A percentile compares a stretch with the other conserved stretches of the same genome.
phyloP scores from a whole-genome alignment of 208 protist genomes.

The Naegleria lovaniensis region DNA sequence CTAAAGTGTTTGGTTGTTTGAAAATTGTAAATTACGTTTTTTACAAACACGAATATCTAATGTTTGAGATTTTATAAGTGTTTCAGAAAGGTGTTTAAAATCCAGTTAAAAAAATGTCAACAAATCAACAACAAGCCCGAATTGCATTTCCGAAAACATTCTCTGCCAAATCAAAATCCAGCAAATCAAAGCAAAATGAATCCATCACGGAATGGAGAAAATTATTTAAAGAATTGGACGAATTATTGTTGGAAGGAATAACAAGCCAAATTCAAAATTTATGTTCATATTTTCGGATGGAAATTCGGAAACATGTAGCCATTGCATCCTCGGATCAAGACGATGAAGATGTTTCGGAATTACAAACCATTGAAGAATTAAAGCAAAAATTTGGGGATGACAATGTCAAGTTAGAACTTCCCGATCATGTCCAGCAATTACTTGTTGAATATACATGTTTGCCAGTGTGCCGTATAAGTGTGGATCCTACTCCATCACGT shows the following conservation, averaged over 20 bases:
- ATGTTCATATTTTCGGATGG: not conserved
- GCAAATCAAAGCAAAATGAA: no score
- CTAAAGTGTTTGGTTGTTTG: no score
- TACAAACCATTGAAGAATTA: not conserved
- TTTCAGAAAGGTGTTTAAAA: no score
- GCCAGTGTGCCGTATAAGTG: not conserved
- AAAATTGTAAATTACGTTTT: no score
- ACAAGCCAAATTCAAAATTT: not conserved
- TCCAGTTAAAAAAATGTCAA: no score
- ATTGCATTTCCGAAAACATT: no score
- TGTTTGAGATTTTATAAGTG: no score
- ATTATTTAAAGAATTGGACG: constrained; percentile 8
- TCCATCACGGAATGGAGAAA: not conserved
- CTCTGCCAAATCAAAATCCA: no score
- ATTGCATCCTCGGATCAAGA: not conserved
- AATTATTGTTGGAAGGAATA: not conserved
- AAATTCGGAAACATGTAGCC: not conserved
- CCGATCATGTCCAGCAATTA: not conserved
- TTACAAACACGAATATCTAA: no score
- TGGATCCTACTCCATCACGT: not conserved
- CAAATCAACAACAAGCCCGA: no score
- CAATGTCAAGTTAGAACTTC: not conserved
- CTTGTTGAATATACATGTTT: not conserved
- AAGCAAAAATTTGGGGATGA: not conserved
- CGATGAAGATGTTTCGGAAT: not conserved